Evolutionary conservation across 2,329 filamentous ascomycete genomes (phyloP).

Genomic region (Cladosporium sphaerospermum): DNA sequence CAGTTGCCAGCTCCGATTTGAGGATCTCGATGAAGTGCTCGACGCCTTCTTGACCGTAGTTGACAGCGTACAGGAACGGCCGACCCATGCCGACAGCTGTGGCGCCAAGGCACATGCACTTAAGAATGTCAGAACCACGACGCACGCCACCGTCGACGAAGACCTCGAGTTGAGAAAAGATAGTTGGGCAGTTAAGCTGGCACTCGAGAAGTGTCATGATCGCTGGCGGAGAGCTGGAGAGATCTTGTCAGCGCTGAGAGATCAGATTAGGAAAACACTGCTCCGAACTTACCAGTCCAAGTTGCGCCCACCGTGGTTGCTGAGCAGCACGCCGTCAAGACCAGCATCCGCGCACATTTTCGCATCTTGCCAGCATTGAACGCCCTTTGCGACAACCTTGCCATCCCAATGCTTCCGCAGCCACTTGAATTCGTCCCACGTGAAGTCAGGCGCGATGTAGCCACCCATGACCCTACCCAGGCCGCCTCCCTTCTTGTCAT

Average conservation of each 20-base stretch:
- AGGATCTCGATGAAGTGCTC: slow-evolving; percentile 41
- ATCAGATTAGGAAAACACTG: too few species aligned
- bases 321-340: slow-evolving; percentile 44
- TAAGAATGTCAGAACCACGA: slow-evolving; percentile 62
- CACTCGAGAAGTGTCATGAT: slow-evolving; percentile 56
- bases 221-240: slow-evolving; percentile 40
- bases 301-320: slow-evolving; percentile 49
- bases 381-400: slow-evolving; percentile 41
- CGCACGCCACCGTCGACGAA: slow-evolving; percentile 60
- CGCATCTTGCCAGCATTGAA: slow-evolving; percentile 38
- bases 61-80: slow-evolving; percentile 54
- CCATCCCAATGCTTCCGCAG: slow-evolving; percentile 45
- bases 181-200: slow-evolving; percentile 51
- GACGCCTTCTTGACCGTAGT: slow-evolving; percentile 52
- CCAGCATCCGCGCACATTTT: slow-evolving; percentile 36
- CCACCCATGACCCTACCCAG: slow-evolving; percentile 49
- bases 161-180: slow-evolving; percentile 49
- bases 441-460: slow-evolving; percentile 52
- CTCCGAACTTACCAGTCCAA: slow-evolving; percentile 34
- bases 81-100: slow-evolving; percentile 57
- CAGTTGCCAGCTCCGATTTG: slow-evolving; percentile 55
- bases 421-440: slow-evolving; percentile 44
- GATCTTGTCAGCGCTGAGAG: neutral
- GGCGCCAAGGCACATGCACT: slow-evolving; percentile 59
- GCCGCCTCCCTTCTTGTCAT: slow-evolving; percentile 50